Conservation (phyloP, 805 yeast genomes). For the Scheffersomyces amazonensis region DNA sequence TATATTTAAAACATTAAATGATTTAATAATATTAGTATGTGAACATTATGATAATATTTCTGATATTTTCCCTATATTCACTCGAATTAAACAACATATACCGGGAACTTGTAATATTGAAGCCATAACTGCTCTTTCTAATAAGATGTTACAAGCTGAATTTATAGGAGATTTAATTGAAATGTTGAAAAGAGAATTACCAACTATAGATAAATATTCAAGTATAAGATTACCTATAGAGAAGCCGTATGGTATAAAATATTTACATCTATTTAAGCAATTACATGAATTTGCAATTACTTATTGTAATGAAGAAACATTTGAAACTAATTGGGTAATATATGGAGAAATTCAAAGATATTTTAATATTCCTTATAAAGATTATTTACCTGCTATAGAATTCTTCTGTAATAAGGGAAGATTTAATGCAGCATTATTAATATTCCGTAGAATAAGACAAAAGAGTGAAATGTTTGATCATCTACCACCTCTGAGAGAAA, state of each 20-base stretch:
- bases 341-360: constrained; percentile 55
- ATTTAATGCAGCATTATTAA: constrained; percentile 58
- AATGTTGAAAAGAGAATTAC: constrained; percentile 38
- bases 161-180: constrained; percentile 42
- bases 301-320: constrained; percentile 25
- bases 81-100: constrained; percentile 36
- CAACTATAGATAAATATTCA: constrained; percentile 29
- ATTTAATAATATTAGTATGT: constrained; percentile 38
- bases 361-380: constrained; percentile 56
- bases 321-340: constrained; percentile 54
- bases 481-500: constrained; percentile 40
- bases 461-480: constrained; percentile 32
- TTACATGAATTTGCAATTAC: constrained; percentile 29
- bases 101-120: constrained; percentile 22
- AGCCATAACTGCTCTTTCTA: constrained; percentile 24
- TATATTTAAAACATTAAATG: constrained; percentile 41
- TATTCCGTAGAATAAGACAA: constrained; percentile 59
- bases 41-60: constrained; percentile 21
- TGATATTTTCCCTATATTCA: constrained; percentile 29
- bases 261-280: constrained; percentile 23
- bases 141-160: constrained; percentile 28
- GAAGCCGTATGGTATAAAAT: constrained; percentile 20
- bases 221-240: constrained; percentile 22
- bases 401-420: constrained; percentile 53
- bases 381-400: constrained; percentile 56